Evolutionary conservation across 1,284 basidiomycete genomes (phyloP), one percentile per base, ranked within the genome.

Genomic region (Trichosporon faecale): DNA sequence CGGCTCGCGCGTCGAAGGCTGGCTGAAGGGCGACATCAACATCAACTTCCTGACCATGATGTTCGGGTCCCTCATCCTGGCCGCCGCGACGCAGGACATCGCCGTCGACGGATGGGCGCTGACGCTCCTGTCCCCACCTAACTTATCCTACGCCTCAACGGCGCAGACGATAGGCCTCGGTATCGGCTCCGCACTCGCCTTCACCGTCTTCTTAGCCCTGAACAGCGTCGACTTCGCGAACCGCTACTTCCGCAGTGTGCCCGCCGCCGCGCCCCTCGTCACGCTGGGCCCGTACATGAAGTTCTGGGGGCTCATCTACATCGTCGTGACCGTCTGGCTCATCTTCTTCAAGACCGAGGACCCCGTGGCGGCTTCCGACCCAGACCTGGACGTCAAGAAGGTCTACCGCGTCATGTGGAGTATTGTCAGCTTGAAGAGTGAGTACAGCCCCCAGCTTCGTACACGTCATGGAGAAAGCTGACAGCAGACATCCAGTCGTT

Each of bases 91-190:
- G 0, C 97, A 99, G 88, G 96, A 99, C 82, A 98, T 98, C 73
- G 96, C 96, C 64, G 96, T 99, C 21, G 96, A 99, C 79, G 96
- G 95, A 52, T 99, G 97, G 97, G 97, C 97, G 8, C 87, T 99
- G 67, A 98, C 95, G 2, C 89, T 99, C 60, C 89, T 99, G 67
- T 98, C 96, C 1, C 90, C 94, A 73, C 95, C 96, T 74, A 97
- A 95, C 79, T 85, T 99, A 52, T 94, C 94, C 23, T 99, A 97
- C 79, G 97, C 97, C 6, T 96, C 94, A 29, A 99, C 96, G 3
- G 98, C 96, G 65, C 97, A 99, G 83, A 99, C 97, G 0, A 93
- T 99, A 69, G 97, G 97, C 21, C 87, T 99, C 55, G 98, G 98
- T 77, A 93, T 94, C 3, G 97, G 97, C 31, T 98, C 92, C 82